Evolutionary conservation across 495 filamentous ascomycete genomes (phyloP).

Genomic region (Aspergillus asperescens): DNA sequence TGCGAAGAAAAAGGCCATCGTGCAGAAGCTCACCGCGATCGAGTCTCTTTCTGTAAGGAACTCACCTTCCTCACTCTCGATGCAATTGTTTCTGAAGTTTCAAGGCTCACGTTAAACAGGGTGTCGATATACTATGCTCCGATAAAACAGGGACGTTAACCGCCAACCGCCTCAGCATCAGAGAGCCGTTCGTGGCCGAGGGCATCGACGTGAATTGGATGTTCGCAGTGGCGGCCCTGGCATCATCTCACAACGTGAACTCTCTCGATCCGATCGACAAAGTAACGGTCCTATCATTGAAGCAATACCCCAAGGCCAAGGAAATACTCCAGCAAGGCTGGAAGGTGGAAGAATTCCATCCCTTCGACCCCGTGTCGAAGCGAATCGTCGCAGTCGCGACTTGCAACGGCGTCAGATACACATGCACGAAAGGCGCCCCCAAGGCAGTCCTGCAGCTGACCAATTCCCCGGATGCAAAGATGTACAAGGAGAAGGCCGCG

Average conservation of each 20-base stretch:
- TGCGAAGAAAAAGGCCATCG: slow-evolving; percentile 92
- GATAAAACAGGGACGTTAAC: slow-evolving; percentile 80
- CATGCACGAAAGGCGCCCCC: slow-evolving; percentile 66
- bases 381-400: slow-evolving; percentile 60
- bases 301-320: slow-evolving; percentile 59
- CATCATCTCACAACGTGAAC: slow-evolving; percentile 69
- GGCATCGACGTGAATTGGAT: slow-evolving; percentile 70
- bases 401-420: slow-evolving; percentile 58
- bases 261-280: slow-evolving; percentile 73
- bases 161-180: slow-evolving; percentile 66
- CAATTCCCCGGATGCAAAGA: slow-evolving; percentile 54
- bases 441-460: slow-evolving; percentile 62
- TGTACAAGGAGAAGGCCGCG: slow-evolving; percentile 59
- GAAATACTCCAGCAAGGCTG: slow-evolving; percentile 61
- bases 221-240: slow-evolving; percentile 66
- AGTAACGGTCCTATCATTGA: slow-evolving; percentile 61
- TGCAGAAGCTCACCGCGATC: slow-evolving; percentile 92
- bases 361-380: slow-evolving; percentile 72
- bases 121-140: slow-evolving; percentile 94
- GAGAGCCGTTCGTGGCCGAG: slow-evolving; percentile 67
- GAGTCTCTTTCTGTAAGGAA: slow-evolving; percentile 77
- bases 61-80: neutral
- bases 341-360: slow-evolving; percentile 64
- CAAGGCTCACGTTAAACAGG: slow-evolving; percentile 35
- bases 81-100: too few species aligned